A percentile compares a stretch with the other conserved stretches of the same genome.
These are phyloP conservation scores for Fomitiporia mediterranea DNA, from an alignment of 1,284 basidiomycete species.

Conservation along the genomic window DNA sequence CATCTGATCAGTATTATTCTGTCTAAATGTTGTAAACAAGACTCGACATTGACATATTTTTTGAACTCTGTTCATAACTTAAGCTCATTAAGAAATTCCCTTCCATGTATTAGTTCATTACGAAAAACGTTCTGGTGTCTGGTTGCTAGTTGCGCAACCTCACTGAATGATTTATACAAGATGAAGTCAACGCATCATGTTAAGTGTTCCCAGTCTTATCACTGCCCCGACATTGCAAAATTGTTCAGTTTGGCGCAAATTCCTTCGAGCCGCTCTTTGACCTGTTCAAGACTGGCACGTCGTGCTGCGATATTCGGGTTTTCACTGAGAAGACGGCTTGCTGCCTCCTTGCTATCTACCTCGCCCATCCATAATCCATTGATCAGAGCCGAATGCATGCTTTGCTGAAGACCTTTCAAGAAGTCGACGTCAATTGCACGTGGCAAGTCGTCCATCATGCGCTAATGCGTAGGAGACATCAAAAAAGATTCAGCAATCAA, in stretches of 20 bases:
- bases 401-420: background rate
- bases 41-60: too few relatives aligned
- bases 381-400: conserved; percentile 5
- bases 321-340: conserved; percentile 39
- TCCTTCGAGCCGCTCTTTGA: conserved; percentile 31
- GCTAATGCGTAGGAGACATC: conserved; percentile 34
- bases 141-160: too few relatives aligned
- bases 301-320: conserved; percentile 34
- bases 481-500: background rate
- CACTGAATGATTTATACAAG: too few relatives aligned
- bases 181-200: too few relatives aligned
- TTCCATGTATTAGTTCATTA: too few relatives aligned
- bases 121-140: too few relatives aligned
- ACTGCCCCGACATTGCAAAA: background rate
- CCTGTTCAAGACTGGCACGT: conserved; percentile 33
- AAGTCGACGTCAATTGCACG: conserved; percentile 43
- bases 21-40: too few relatives aligned
- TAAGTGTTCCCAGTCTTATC: too few relatives aligned
- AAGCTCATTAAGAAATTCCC: too few relatives aligned
- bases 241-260: conserved; percentile 31
- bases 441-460: conserved; percentile 51
- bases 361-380: conserved; percentile 33
- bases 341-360: conserved; percentile 34
- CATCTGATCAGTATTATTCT: too few relatives aligned
- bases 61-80: too few relatives aligned